Percentiles rank a stretch among this genome's conserved stretches.
Evolutionary conservation across 192 early-diverging fungal species (phyloP).

Genomic region (Coemansia sp.): DNA sequence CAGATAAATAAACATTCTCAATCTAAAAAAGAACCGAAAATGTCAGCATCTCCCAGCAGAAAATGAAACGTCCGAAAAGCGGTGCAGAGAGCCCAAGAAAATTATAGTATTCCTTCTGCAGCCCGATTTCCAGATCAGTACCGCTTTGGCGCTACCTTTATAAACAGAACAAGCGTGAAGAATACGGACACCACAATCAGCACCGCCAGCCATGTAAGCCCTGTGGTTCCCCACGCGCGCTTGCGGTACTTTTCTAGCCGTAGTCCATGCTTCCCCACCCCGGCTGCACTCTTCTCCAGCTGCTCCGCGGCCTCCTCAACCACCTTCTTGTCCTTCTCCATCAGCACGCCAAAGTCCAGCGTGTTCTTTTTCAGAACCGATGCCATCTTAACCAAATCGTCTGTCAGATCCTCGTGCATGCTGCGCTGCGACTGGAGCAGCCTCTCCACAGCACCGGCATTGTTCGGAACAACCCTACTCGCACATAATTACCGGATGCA

Average conservation of each 20-base stretch:
- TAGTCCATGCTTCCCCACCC: constrained; percentile 35
- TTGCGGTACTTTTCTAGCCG: constrained; percentile 51
- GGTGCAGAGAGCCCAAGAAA: too few relatives aligned
- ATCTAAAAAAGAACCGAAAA: not conserved
- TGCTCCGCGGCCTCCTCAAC: constrained; percentile 34
- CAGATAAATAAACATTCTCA: not conserved
- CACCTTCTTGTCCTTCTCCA: constrained; percentile 46
- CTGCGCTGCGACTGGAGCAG: constrained; percentile 47
- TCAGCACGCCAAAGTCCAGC: constrained; percentile 43
- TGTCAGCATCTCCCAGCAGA: too few relatives aligned
- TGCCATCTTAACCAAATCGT: constrained; percentile 47
- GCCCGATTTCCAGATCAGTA: constrained; percentile 11
- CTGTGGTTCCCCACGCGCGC: constrained; percentile 55
- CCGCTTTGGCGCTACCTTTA: constrained; percentile 55
- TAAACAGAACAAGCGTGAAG: constrained; percentile 53
- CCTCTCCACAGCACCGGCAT: constrained; percentile 38
- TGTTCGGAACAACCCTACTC: constrained; percentile 39
- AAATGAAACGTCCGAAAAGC: too few relatives aligned
- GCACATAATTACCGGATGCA: not conserved
- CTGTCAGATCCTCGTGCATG: constrained; percentile 49
- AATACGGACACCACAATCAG: constrained; percentile 47
- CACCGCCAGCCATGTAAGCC: constrained; percentile 49
- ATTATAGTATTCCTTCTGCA: not conserved
- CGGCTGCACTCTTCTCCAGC: constrained; percentile 33
- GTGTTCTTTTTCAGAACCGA: constrained; percentile 48